phyloP scores from a whole-genome alignment of 1,284 basidiomycete species.

The Mixia osmundae region DNA sequence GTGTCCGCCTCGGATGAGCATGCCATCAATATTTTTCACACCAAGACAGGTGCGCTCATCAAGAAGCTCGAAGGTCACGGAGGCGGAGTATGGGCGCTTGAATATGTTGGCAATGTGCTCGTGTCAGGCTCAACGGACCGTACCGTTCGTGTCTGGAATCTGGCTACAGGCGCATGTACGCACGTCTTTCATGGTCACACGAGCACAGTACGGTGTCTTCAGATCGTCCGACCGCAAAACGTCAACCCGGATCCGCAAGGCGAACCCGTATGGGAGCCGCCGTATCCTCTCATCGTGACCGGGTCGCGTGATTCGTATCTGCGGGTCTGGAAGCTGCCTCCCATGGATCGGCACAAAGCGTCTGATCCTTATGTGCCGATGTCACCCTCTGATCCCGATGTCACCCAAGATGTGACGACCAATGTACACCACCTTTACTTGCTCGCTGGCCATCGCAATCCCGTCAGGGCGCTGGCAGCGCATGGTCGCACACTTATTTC shows the following conservation, averaged over 20 bases:
- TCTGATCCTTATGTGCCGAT: slow-evolving; percentile 10
- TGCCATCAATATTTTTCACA: slow-evolving; percentile 75
- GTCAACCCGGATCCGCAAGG: slow-evolving; percentile 25
- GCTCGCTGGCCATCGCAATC: slow-evolving; percentile 66
- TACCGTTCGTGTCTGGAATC: slow-evolving; percentile 79
- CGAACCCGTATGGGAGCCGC: slow-evolving; percentile 26
- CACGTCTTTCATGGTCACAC: slow-evolving; percentile 85
- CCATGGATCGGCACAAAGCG: slow-evolving; percentile 46
- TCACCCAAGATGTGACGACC: slow-evolving; percentile 10
- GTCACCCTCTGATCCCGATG: slow-evolving; percentile 5
- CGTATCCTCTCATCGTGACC: slow-evolving; percentile 57
- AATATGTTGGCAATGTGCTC: slow-evolving; percentile 46
- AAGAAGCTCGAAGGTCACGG: slow-evolving; percentile 65
- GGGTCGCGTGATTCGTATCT: slow-evolving; percentile 76
- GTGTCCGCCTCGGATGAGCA: slow-evolving; percentile 86
- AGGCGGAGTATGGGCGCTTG: slow-evolving; percentile 82
- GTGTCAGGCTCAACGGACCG: slow-evolving; percentile 86
- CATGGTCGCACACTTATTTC: slow-evolving; percentile 69
- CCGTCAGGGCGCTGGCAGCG: slow-evolving; percentile 74
- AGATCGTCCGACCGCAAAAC: slow-evolving; percentile 61
- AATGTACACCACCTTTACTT: slow-evolving; percentile 74
- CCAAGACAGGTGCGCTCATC: slow-evolving; percentile 46
- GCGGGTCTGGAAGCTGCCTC: slow-evolving; percentile 67
- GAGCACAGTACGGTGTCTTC: slow-evolving; percentile 68
- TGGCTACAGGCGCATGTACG: slow-evolving; percentile 49